Conservation (phyloP, 768 basidiomycete genomes). For the Clavaria fumosa region DNA sequence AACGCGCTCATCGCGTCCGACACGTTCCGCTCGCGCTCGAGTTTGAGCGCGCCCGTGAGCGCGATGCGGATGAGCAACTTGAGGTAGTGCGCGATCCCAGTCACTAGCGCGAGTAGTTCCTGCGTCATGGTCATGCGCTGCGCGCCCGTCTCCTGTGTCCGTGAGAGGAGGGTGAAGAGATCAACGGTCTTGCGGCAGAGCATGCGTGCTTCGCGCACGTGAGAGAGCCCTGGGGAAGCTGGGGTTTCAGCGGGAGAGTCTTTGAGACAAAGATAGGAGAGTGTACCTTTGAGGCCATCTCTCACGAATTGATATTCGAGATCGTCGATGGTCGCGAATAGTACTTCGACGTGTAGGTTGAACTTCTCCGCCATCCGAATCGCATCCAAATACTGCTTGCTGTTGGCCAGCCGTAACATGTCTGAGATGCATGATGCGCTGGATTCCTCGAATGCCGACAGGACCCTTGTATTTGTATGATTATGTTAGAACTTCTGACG, state of each 20-base stretch:
- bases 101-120: constrained; percentile 91
- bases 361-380: constrained; percentile 98
- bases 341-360: constrained; percentile 93
- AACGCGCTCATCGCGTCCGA: constrained; percentile 77
- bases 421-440: constrained; percentile 98
- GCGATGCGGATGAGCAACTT: constrained; percentile 99
- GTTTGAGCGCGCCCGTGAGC: constrained; percentile 85
- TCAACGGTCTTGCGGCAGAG: constrained; percentile 98
- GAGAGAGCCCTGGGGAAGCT: constrained; percentile 71
- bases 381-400: constrained; percentile 88
- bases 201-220: constrained; percentile 96
- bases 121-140: constrained; percentile 93
- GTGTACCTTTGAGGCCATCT: constrained; percentile 70
- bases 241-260: too few relatives aligned
- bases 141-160: constrained; percentile 85
- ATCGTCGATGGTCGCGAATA: constrained; percentile 95
- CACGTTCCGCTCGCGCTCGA: constrained; percentile 81
- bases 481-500: constrained; percentile 6
- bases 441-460: constrained; percentile 98
- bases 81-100: constrained; percentile 97
- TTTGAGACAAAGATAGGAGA: background rate
- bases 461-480: constrained; percentile 35
- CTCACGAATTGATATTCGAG: constrained; percentile 77
- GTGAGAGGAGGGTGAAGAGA: constrained; percentile 89
- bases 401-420: constrained; percentile 96